Evolutionary conservation across 768 basidiomycete species (phyloP).

Genomic region (Collybia mongolica): DNA sequence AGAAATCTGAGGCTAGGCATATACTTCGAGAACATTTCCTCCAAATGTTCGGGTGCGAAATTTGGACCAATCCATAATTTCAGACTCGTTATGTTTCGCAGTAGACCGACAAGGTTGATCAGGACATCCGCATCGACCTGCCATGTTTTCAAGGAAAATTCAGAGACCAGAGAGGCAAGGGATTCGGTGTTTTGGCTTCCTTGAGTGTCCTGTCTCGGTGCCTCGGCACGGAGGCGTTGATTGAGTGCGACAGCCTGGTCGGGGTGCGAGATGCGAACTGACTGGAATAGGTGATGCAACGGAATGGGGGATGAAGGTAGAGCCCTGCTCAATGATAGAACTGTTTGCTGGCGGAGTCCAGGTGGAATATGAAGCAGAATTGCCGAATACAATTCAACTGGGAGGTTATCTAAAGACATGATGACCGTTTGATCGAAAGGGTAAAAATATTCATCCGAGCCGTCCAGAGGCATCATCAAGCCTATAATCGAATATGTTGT

Average conservation of each 20-base stretch:
- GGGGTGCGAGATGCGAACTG: constrained; percentile 47
- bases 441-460: background rate
- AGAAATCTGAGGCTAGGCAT: constrained; percentile 47
- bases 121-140: constrained; percentile 72
- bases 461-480: background rate
- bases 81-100: constrained; percentile 51
- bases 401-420: constrained; percentile 39
- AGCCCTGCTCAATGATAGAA: constrained; percentile 59
- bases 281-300: constrained; percentile 53
- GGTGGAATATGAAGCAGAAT: constrained; percentile 54
- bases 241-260: constrained; percentile 60
- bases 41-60: constrained; percentile 81
- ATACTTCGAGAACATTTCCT: constrained; percentile 56
- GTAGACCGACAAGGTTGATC: constrained; percentile 60
- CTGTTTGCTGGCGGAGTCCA: constrained; percentile 45
- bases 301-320: constrained; percentile 64
- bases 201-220: constrained; percentile 2
- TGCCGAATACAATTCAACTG: constrained; percentile 63
- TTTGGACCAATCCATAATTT: constrained; percentile 73
- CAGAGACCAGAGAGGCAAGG: constrained; percentile 40
- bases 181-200: constrained; percentile 8
- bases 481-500: too few relatives aligned
- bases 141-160: constrained; percentile 62
- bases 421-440: constrained; percentile 1
- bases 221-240: constrained; percentile 42